Evolutionary conservation across 768 basidiomycete species (phyloP).

Genomic region (Steccherinum ochraceum): DNA sequence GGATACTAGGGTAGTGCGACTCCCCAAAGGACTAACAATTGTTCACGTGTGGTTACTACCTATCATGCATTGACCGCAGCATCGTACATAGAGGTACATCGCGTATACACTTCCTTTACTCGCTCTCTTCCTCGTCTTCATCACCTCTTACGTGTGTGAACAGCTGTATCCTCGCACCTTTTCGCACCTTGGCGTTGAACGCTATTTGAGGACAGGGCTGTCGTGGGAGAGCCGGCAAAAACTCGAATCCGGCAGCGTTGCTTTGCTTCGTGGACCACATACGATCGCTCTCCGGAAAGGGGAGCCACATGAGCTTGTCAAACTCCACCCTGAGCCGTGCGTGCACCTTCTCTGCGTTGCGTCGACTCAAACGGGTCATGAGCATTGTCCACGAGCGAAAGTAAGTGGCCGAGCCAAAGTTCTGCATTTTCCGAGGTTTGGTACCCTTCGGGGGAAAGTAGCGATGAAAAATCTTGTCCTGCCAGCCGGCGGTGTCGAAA

Average conservation of each 20-base stretch:
- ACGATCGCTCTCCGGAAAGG: neutral
- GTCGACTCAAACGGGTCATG: neutral
- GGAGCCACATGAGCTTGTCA: neutral
- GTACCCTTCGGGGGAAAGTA: neutral
- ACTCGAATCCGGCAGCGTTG: neutral
- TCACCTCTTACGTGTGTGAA: no score
- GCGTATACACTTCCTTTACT: no score
- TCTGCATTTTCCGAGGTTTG: neutral
- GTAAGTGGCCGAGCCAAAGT: neutral
- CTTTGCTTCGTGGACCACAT: neutral
- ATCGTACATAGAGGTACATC: no score
- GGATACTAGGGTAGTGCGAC: no score
- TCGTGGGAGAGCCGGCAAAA: no score
- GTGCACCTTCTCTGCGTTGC: neutral
- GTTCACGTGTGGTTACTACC: no score
- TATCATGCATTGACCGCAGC: no score
- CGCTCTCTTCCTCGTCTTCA: no score
- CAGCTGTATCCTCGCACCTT: no score
- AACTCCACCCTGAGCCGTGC: neutral
- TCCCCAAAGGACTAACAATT: no score
- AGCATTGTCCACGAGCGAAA: neutral
- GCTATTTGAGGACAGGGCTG: no score
- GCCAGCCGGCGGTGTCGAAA: neutral
- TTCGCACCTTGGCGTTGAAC: no score
- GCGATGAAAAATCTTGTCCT: neutral